These are phyloP conservation scores for Fraxinus ornus DNA, from an alignment of 305 asterid genomes.

Conservation along the genomic window DNA sequence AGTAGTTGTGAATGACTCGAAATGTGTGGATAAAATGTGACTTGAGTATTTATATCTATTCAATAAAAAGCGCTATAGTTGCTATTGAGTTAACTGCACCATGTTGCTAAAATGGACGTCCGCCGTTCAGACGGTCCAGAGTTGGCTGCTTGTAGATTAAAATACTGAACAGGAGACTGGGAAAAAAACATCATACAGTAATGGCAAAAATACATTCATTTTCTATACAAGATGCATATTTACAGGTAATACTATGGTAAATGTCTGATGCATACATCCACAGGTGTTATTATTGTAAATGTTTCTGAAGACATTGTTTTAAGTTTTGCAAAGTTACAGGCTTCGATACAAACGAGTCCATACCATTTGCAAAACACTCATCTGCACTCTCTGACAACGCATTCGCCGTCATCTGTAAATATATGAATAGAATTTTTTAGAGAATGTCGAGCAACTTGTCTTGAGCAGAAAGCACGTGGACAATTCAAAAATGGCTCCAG, in stretches of 20 bases:
- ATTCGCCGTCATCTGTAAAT: conserved; percentile 90
- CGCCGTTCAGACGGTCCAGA: background rate
- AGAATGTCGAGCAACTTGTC: background rate
- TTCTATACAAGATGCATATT: conserved; percentile 54
- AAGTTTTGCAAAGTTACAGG: conserved; percentile 72
- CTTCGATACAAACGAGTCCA: conserved; percentile 92
- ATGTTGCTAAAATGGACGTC: background rate
- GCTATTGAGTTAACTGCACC: background rate
- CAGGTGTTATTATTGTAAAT: conserved; percentile 41
- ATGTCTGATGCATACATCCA: conserved; percentile 43
- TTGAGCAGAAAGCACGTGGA: background rate
- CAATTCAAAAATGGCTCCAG: background rate
- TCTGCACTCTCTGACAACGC: conserved; percentile 81
- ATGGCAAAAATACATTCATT: conserved; percentile 50
- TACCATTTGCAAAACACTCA: conserved; percentile 89
- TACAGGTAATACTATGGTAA: conserved; percentile 43
- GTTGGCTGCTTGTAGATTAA: background rate
- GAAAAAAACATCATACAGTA: conserved; percentile 20
- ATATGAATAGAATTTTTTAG: background rate
- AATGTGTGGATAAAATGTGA: background rate
- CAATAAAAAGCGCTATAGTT: background rate
- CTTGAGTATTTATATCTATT: background rate
- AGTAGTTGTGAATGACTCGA: background rate
- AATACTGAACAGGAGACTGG: background rate
- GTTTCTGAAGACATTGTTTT: conserved; percentile 63